phyloP scores from a whole-genome alignment of 306 rosid genomes.

The Cucumis melo region DNA sequence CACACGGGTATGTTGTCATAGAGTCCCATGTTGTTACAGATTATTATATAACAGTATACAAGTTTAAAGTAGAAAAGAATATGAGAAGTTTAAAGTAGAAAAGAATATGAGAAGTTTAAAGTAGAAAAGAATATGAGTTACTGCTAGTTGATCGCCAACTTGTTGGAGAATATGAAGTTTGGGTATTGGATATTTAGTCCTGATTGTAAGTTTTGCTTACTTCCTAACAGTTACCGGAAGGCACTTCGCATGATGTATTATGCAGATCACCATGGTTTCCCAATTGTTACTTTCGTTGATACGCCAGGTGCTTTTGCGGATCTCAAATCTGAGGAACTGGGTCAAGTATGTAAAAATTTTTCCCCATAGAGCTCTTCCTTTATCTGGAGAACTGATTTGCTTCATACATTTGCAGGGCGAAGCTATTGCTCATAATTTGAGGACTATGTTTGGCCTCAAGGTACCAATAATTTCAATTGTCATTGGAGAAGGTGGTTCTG shows the following conservation, averaged over 20 bases:
- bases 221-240: constrained; percentile 65
- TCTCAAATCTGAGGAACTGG: constrained; percentile 76
- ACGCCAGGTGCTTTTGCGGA: constrained; percentile 98
- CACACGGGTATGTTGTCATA: constrained; percentile 68
- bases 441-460: constrained; percentile 88
- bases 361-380: constrained; percentile 6
- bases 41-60: neutral
- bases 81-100: too few species aligned
- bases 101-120: neutral
- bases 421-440: constrained; percentile 90
- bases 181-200: constrained; percentile 2
- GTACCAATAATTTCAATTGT: constrained; percentile 82
- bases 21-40: neutral
- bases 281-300: constrained; percentile 80
- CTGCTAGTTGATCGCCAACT: neutral
- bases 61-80: neutral
- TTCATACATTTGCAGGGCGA: constrained; percentile 65
- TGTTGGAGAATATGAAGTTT: neutral
- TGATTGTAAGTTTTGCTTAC: constrained; percentile 19
- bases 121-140: neutral
- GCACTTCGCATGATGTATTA: constrained; percentile 83
- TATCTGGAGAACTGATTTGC: constrained; percentile 13
- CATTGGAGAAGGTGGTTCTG: constrained; percentile 99
- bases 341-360: constrained; percentile 50
- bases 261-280: constrained; percentile 90